Evolutionary conservation across 768 basidiomycete species (phyloP).

Genomic region (Leccinum uliginosum): DNA sequence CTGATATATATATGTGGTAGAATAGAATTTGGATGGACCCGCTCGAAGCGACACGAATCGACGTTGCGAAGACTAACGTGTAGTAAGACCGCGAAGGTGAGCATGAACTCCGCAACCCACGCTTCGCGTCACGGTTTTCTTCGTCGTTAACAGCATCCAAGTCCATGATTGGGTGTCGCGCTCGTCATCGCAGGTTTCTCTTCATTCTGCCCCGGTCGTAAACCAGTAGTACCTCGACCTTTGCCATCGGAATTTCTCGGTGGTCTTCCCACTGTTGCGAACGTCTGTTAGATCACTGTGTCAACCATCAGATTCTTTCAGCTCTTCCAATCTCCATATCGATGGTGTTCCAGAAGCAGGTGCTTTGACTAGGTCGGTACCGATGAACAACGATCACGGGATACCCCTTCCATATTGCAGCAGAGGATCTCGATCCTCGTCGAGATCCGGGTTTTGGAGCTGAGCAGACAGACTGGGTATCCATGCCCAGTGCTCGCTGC

Average conservation of each 20-base stretch:
- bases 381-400: too few relatives aligned
- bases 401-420: too few relatives aligned
- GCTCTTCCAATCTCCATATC: neutral
- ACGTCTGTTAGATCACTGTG: neutral
- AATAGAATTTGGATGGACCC: neutral
- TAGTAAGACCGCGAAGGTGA: neutral
- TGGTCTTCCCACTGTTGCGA: neutral
- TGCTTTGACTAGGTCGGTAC: neutral
- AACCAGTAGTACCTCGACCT: neutral
- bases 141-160: neutral
- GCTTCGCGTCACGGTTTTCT: neutral
- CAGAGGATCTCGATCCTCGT: neutral
- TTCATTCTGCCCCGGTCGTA: neutral
- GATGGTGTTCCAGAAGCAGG: too few relatives aligned
- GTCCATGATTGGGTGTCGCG: neutral
- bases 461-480: neutral
- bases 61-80: too few relatives aligned
- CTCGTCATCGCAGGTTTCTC: neutral
- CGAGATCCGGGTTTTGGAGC: neutral
- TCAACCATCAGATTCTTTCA: too few relatives aligned
- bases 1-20: neutral
- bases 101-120: neutral
- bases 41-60: neutral
- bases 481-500: neutral
- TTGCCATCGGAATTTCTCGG: neutral